Conservation (phyloP, 441 rosid species). For the Populus hybrid region DNA sequence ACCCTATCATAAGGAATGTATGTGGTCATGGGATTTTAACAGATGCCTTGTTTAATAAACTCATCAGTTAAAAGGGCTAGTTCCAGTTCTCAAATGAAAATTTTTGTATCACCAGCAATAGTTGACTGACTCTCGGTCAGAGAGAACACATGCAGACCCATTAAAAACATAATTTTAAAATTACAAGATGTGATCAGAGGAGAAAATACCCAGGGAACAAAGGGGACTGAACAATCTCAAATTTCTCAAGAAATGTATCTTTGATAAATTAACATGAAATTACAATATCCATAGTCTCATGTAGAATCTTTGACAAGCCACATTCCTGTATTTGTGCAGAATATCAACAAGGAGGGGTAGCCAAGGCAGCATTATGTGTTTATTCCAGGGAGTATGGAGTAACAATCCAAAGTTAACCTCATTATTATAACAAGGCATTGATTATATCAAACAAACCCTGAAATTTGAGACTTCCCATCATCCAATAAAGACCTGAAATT, state of each 20-base stretch:
- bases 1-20: no score
- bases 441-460: not conserved
- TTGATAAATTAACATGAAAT: not conserved
- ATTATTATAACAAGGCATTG: not conserved
- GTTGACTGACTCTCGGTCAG: not conserved
- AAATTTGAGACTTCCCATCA: not conserved
- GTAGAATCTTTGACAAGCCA: not conserved
- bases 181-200: no score
- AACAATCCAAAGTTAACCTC: not conserved
- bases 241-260: not conserved
- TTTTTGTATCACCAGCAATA: not conserved
- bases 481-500: not conserved
- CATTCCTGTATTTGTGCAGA: not conserved
- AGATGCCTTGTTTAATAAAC: not conserved
- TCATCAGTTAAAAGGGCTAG: not conserved
- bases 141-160: not conserved
- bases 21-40: not conserved
- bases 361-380: not conserved
- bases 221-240: not conserved
- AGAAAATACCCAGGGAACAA: no score
- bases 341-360: not conserved
- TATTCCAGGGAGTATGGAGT: not conserved
- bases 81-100: not conserved
- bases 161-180: no score
- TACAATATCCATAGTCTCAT: not conserved